Percentiles rank a stretch among this genome's conserved stretches.
phyloP scores from a whole-genome alignment of 2,329 filamentous ascomycete species.

The Fusarium fracticaudum region DNA sequence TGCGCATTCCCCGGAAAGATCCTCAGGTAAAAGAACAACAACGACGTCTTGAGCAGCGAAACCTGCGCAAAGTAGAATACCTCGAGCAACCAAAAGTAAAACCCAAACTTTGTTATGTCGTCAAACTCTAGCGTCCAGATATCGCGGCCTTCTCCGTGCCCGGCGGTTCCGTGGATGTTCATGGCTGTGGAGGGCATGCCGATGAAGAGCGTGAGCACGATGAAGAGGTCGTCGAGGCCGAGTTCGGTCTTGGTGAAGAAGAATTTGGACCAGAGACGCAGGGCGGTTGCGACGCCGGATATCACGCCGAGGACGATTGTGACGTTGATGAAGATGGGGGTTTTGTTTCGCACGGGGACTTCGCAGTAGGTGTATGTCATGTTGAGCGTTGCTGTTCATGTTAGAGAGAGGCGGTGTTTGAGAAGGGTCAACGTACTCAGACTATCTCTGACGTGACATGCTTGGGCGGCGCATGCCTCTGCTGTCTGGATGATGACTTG shows the following conservation, averaged over 20 bases:
- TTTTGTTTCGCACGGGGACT: constrained; percentile 16
- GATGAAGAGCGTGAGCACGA: constrained; percentile 33
- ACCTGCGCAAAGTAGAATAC: constrained; percentile 52
- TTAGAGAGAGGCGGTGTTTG: accelerated
- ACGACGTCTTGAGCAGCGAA: constrained; percentile 52
- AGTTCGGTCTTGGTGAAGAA: constrained; percentile 42
- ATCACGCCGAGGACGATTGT: constrained; percentile 44
- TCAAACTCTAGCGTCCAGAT: constrained; percentile 46
- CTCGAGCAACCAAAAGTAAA: constrained; percentile 48
- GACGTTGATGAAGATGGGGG: constrained; percentile 17
- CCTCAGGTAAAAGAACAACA: constrained; percentile 54
- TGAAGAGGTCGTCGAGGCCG: constrained; percentile 45
- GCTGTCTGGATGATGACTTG: constrained; percentile 26
- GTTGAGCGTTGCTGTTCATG: neutral
- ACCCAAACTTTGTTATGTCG: constrained; percentile 39
- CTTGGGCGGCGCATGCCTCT: constrained; percentile 12
- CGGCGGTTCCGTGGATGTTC: constrained; percentile 33
- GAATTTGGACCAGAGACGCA: constrained; percentile 47
- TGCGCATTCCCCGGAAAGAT: constrained; percentile 49
- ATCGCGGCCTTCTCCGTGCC: constrained; percentile 47
- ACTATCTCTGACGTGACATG: constrained; percentile 6
- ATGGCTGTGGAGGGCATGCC: constrained; percentile 38
- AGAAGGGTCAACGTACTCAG: neutral
- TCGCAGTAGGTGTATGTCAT: constrained; percentile 30
- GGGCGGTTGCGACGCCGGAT: constrained; percentile 46